Evolutionary conservation across 2,329 filamentous ascomycete genomes (phyloP).

Genomic region (Fusarium pilosicola): DNA sequence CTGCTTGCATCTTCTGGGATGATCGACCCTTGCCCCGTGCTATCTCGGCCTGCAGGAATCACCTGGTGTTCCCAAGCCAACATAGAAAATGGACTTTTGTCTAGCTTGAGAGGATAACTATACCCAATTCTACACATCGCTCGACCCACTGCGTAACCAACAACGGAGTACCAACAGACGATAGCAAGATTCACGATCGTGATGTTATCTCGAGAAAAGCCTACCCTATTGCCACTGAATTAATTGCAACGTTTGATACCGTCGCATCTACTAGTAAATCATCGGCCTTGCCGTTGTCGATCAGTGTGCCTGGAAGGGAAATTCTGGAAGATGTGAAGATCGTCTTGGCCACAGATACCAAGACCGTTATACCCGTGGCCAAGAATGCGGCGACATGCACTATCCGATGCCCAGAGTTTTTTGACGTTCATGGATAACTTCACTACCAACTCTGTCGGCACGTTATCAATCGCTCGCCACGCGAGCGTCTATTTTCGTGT

Average conservation of each 20-base stretch:
- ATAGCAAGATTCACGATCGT: not conserved
- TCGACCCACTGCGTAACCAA: not conserved
- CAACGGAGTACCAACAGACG: not conserved
- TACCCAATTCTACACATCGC: not conserved
- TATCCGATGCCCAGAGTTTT: not conserved
- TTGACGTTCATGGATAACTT: not conserved
- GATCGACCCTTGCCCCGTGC: not conserved
- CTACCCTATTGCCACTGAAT: not conserved
- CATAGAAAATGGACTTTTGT: constrained; percentile 26
- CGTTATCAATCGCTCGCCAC: constrained; percentile 18
- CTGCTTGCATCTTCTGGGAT: not conserved
- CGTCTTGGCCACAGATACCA: not conserved
- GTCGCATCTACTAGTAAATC: not conserved
- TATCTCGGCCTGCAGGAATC: constrained; percentile 7
- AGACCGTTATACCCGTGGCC: not conserved
- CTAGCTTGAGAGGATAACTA: not conserved
- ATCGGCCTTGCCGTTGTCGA: constrained; percentile 4
- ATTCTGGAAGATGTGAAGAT: constrained; percentile 9
- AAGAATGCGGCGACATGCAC: not conserved
- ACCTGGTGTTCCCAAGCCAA: constrained; percentile 1
- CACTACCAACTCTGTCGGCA: not conserved
- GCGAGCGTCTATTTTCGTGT: not conserved
- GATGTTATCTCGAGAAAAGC: not conserved
- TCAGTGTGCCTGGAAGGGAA: not conserved
- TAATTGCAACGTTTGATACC: not conserved